A percentile compares a stretch with the other conserved stretches of the same genome.
These are phyloP conservation scores for Lichtheimia corymbifera DNA, from an alignment of 371 early-diverging fungal species.

Conservation along the genomic window DNA sequence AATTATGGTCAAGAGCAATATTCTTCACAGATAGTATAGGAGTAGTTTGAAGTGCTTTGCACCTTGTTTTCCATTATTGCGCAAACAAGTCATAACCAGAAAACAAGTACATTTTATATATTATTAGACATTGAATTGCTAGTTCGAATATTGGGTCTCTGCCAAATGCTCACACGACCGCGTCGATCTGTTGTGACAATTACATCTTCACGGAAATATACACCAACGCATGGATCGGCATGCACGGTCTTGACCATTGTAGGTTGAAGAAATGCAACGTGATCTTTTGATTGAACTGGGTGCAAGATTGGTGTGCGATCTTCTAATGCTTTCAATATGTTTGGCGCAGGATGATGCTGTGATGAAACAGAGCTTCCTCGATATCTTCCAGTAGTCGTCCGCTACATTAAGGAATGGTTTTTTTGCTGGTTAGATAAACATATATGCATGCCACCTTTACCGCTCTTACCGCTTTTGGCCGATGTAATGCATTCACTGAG, in stretches of 20 bases:
- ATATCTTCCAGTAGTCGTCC: conserved; percentile 30
- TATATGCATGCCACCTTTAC: no score
- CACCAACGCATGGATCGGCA: conserved; percentile 68
- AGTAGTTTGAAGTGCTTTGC: no score
- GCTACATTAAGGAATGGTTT: not conserved
- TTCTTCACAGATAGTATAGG: no score
- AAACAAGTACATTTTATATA: not conserved
- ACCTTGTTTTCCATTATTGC: no score
- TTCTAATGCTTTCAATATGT: conserved; percentile 22
- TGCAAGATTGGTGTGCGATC: conserved; percentile 47
- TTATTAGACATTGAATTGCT: not conserved
- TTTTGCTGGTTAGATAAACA: no score
- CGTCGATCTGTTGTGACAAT: conserved; percentile 83
- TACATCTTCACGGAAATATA: conserved; percentile 82
- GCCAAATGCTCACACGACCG: conserved; percentile 83
- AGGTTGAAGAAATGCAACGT: conserved; percentile 83
- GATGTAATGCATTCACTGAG: conserved; percentile 76
- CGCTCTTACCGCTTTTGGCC: conserved; percentile 64
- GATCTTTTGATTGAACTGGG: conserved; percentile 61
- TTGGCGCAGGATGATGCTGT: conserved; percentile 23
- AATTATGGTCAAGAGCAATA: no score
- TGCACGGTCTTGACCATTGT: conserved; percentile 75
- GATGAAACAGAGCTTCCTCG: conserved; percentile 48
- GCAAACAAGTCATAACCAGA: conserved; percentile 30
- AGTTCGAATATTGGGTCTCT: conserved; percentile 54